Conservation (phyloP, 2,329 filamentous ascomycete species). For the Epichloe typhina region DNA sequence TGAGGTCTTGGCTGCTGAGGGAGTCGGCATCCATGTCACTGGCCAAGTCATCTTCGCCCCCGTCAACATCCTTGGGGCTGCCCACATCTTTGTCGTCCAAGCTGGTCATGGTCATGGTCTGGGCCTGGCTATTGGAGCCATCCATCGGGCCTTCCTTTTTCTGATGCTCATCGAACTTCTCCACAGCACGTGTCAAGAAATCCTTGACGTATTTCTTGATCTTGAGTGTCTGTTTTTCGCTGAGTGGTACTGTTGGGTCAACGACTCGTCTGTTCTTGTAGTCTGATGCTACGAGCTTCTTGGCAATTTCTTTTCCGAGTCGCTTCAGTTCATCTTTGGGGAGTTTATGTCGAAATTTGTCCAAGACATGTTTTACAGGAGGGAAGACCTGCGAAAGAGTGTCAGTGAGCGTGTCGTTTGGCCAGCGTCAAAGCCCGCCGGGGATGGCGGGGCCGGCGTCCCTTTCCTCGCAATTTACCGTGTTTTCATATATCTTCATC, state of each 20-base stretch:
- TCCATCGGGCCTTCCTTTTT: slow-evolving; percentile 32
- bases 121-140: slow-evolving; percentile 1
- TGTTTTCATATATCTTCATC: slow-evolving; percentile 90
- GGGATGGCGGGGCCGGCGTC: too few relatives aligned
- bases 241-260: slow-evolving; percentile 59
- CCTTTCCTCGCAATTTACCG: slow-evolving; percentile 41
- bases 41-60: slow-evolving; percentile 14
- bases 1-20: slow-evolving; percentile 38
- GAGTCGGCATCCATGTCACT: slow-evolving; percentile 27
- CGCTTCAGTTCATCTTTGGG: slow-evolving; percentile 63
- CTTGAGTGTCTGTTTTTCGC: slow-evolving; percentile 65
- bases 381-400: slow-evolving; percentile 56
- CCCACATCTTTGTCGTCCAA: neutral
- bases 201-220: slow-evolving; percentile 74
- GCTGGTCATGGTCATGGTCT: neutral
- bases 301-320: slow-evolving; percentile 55
- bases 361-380: slow-evolving; percentile 71
- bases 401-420: neutral
- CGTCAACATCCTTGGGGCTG: neutral
- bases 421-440: too few relatives aligned
- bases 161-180: slow-evolving; percentile 58
- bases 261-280: slow-evolving; percentile 81
- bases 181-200: slow-evolving; percentile 75
- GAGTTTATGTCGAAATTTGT: slow-evolving; percentile 77
- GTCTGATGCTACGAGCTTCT: slow-evolving; percentile 83